Base-by-base conservation (phyloP, 305 asterid species). In the Solanum chacoense region DNA sequence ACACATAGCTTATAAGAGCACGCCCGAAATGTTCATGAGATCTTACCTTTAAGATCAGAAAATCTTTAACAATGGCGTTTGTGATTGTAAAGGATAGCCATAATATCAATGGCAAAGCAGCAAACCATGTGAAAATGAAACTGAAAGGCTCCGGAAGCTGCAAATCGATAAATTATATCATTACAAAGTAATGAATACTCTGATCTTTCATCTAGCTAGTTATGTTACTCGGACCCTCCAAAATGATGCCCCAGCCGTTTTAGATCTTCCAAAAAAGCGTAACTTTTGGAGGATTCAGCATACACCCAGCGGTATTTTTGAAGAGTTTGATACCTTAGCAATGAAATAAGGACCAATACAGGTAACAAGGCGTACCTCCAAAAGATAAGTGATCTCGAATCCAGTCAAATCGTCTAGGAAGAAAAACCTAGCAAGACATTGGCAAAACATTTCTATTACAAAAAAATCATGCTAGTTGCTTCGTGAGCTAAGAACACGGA, bases 91-190 rank as follows among this genome's bases (percentile, higher is more conserved):
- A 96, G 20, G 99, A 95, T 89, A 97, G 36, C 90, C 90, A 97
- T 55, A 97, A 85, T 90, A 97, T 93, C 42, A 94, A 45, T 5
- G 99, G 99, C 86, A 97, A 81, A 89, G 99, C 99, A 26, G 98
- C 98, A 93, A 97, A 96, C 99, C 99, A 97, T 4, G 98, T 95
- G 96, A 97, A 97, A 86, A 97, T 90, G 95, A 97, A 97, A 94
- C 99, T 94, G 94, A 94, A 97, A 32, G 99, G 99, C 94, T 97
- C 99, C 3, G 99, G 98, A 90, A 97, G 99, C 99, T 97, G 98
- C 93, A 93, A 89, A 75, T 13, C 22, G 12, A 83, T 24, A 83
- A 29, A 20, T 83, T 50, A 6, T 55, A 50, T 22, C 86, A 26
- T 28, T 77, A 38, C 85, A 13, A 79, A 38, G 24, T 40, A 2